Percentiles rank a stretch among this genome's conserved stretches.
Evolutionary conservation across 495 filamentous ascomycete genomes (phyloP).

Genomic region (Xylaria sp.): DNA sequence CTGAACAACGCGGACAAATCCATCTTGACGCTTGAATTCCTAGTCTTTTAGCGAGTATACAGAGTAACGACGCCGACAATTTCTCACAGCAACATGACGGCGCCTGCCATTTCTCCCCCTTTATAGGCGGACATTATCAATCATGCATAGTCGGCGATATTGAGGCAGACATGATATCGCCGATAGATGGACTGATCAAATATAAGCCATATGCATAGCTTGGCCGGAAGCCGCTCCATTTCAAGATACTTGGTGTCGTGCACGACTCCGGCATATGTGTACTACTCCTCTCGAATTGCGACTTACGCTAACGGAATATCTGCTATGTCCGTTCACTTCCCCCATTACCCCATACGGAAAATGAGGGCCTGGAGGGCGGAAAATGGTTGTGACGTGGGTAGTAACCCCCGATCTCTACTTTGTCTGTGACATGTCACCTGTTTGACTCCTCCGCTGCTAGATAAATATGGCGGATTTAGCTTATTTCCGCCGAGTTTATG

Average conservation of each 20-base stretch:
- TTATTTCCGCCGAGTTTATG: slow-evolving; percentile 13
- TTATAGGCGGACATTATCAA: background rate
- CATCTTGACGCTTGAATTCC: slow-evolving; percentile 10
- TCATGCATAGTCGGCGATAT: background rate
- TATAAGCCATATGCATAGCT: background rate
- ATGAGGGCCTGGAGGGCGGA: background rate
- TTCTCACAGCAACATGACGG: background rate
- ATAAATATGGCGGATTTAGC: background rate
- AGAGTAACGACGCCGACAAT: background rate
- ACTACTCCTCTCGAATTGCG: too few relatives aligned
- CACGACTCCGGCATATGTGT: background rate
- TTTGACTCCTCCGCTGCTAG: background rate
- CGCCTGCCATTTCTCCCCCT: background rate
- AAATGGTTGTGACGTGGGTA: background rate
- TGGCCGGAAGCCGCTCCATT: background rate
- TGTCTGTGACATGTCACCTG: background rate
- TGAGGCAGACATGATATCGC: background rate
- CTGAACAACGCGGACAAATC: slow-evolving; percentile 48
- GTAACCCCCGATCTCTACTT: background rate
- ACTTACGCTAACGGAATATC: background rate
- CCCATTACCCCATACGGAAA: background rate
- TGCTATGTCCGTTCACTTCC: background rate
- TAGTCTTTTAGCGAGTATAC: background rate
- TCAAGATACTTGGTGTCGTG: background rate
- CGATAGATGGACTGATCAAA: background rate